Conservation (phyloP, 352 stramenopile genomes). For the Pythium phragmiticola region DNA sequence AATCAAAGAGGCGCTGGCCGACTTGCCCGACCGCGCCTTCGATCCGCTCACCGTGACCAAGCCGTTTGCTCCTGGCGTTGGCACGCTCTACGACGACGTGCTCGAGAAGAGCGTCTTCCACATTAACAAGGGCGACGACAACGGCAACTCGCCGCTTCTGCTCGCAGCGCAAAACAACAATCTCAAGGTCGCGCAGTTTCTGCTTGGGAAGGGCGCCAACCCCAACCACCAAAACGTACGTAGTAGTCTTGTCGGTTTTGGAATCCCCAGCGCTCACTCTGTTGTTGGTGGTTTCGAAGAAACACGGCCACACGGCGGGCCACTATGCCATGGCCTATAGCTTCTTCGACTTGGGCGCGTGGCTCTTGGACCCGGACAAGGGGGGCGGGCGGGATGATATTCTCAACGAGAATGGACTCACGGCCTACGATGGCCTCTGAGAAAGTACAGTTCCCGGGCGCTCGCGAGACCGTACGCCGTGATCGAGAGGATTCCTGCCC, state of each 20-base stretch:
- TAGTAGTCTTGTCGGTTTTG: not conserved
- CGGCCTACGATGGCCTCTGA: conserved; percentile 89
- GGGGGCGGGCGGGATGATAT: conserved; percentile 82
- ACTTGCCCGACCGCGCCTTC: conserved; percentile 85
- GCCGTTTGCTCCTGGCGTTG: conserved; percentile 75
- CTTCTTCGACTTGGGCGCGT: conserved; percentile 91
- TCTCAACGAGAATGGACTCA: conserved; percentile 90
- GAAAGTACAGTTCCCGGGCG: not conserved
- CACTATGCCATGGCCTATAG: conserved; percentile 93
- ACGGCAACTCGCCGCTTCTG: conserved; percentile 89
- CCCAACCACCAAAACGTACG: conserved; percentile 90
- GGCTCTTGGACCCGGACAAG: conserved; percentile 86
- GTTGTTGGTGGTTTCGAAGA: conserved; percentile 28
- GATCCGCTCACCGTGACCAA: conserved; percentile 68
- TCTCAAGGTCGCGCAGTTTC: conserved; percentile 86
- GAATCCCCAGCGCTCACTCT: not conserved
- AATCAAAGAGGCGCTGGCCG: conserved; percentile 85
- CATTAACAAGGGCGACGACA: conserved; percentile 87
- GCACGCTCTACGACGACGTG: conserved; percentile 89
- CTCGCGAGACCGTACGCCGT: conserved; percentile 4
- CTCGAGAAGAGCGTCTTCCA: conserved; percentile 90
- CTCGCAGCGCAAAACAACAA: conserved; percentile 89
- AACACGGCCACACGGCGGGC: conserved; percentile 88
- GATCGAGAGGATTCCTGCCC: conserved; percentile 3
- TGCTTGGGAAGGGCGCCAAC: conserved; percentile 88